Evolutionary conservation across 2,329 filamentous ascomycete species (phyloP).

Genomic region (Geosmithia putterillii): DNA sequence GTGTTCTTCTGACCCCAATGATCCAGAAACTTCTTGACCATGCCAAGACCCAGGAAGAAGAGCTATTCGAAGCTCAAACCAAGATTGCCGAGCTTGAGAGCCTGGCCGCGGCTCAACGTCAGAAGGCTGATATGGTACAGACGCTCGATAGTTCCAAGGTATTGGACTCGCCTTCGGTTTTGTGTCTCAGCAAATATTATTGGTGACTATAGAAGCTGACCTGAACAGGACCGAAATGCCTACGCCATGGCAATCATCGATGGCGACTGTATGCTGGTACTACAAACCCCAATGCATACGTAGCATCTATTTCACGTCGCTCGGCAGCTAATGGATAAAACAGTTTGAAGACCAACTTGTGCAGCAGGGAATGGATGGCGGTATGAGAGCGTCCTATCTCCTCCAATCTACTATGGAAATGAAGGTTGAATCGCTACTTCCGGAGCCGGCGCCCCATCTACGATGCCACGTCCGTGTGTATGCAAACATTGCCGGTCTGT

Average conservation of each 20-base stretch:
- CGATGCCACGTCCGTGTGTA: slow-evolving; percentile 21
- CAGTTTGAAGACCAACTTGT: slow-evolving; percentile 21
- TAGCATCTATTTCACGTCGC: not conserved
- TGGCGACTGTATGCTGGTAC: slow-evolving; percentile 24
- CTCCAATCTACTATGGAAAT: slow-evolving; percentile 12
- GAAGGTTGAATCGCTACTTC: slow-evolving; percentile 8
- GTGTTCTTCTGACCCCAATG: not conserved
- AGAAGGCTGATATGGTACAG: not conserved
- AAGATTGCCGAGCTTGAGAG: not conserved
- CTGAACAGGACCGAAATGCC: slow-evolving; percentile 7
- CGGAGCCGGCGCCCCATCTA: slow-evolving; percentile 9
- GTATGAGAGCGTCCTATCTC: slow-evolving; percentile 13
- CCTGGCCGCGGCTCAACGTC: not conserved
- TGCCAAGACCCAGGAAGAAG: not conserved
- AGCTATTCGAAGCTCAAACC: not conserved
- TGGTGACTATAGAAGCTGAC: too few species aligned
- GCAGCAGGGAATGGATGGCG: slow-evolving; percentile 14
- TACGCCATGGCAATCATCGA: slow-evolving; percentile 23
- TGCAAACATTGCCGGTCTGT: slow-evolving; percentile 22
- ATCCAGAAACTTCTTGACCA: not conserved
- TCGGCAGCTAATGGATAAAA: not conserved
- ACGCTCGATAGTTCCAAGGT: not conserved
- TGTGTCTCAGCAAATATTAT: not conserved
- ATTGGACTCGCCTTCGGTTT: not conserved
- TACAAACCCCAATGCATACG: slow-evolving; percentile 1